phyloP scores from a whole-genome alignment of 169 alveolate species.

The Toxoplasma gondii region DNA sequence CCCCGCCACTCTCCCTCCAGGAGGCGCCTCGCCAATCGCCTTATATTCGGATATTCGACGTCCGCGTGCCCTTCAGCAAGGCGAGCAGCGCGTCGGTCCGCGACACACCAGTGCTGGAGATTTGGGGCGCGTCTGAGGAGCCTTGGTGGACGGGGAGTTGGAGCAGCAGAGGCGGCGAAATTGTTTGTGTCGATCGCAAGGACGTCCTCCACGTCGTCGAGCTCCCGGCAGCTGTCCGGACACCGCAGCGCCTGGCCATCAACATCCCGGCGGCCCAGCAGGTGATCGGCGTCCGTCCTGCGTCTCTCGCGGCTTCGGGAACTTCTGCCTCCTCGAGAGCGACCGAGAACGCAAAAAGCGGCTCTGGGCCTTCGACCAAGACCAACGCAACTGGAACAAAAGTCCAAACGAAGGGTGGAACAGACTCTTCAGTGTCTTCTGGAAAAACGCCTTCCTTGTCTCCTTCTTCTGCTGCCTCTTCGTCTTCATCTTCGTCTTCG shows the following conservation, averaged over 20 bases:
- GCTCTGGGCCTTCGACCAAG: background rate
- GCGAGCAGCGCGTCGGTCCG: background rate
- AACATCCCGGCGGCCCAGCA: background rate
- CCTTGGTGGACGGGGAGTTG: constrained; percentile 31
- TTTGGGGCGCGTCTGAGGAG: background rate
- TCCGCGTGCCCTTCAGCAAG: constrained; percentile 13
- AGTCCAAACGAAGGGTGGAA: no score
- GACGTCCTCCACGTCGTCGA: constrained; percentile 21
- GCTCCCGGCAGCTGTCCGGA: constrained; percentile 8
- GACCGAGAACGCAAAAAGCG: background rate
- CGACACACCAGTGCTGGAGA: constrained; percentile 26
- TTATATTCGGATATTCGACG: constrained; percentile 14
- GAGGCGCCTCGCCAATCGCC: constrained; percentile 29
- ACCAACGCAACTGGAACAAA: no score
- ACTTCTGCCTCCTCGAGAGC: background rate
- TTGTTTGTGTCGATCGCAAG: constrained; percentile 17
- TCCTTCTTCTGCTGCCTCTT: no score
- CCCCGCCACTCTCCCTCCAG: background rate
- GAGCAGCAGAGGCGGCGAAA: background rate
- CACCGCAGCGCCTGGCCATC: background rate
- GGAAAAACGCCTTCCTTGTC: no score
- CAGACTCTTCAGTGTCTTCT: no score
- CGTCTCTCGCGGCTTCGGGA: background rate
- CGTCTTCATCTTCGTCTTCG: no score
- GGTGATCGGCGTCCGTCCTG: background rate